Percentiles rank a stretch among this genome's conserved stretches.
These are phyloP conservation scores for Botrytis medusae DNA, from an alignment of 2,329 filamentous ascomycete genomes.

Conservation along the genomic window DNA sequence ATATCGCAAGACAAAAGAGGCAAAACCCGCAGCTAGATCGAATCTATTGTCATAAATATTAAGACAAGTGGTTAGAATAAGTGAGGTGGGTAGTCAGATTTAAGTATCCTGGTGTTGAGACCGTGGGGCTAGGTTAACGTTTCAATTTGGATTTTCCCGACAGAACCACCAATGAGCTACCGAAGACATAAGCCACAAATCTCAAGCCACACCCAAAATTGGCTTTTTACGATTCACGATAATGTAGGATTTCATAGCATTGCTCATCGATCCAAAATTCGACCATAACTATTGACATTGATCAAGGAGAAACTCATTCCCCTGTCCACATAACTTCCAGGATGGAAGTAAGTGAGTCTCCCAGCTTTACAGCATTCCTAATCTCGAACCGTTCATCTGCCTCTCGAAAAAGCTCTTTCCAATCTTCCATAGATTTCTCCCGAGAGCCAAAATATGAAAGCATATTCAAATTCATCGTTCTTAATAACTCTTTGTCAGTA, in stretches of 20 bases:
- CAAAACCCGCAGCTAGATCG: too few relatives aligned
- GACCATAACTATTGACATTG: background rate
- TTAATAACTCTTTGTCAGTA: background rate
- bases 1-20: too few relatives aligned
- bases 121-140: background rate
- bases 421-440: constrained; percentile 15
- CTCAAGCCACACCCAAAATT: background rate
- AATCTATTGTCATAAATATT: too few relatives aligned
- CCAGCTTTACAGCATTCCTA: background rate
- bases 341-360: background rate
- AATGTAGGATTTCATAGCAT: background rate
- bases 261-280: background rate
- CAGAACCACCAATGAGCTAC: background rate
- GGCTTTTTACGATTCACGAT: background rate
- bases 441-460: constrained; percentile 14
- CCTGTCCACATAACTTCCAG: background rate
- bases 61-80: background rate
- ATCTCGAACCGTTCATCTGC: constrained; percentile 13
- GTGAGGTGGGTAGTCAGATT: background rate
- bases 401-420: background rate
- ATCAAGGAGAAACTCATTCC: background rate
- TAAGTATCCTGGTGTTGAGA: background rate
- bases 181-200: background rate
- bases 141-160: too few relatives aligned
- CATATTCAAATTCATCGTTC: constrained; percentile 17